Percentiles rank a stretch among this genome's conserved stretches.
These are phyloP conservation scores for Trichoderma asperellum DNA, from an alignment of 2,329 filamentous ascomycete species.

Conservation along the genomic window DNA sequence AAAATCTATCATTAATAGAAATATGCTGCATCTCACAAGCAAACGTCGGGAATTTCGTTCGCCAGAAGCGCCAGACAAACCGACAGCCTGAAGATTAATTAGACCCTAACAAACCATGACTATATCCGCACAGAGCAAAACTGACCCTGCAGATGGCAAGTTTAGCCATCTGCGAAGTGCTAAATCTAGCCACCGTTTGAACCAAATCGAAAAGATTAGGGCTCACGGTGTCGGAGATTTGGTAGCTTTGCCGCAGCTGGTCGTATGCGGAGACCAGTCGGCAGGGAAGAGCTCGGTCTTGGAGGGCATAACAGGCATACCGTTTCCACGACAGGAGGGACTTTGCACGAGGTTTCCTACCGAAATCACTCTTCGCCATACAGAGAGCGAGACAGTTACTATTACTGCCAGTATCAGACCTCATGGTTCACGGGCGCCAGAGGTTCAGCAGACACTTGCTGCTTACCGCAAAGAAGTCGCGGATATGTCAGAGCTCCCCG, in stretches of 20 bases:
- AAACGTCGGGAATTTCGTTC: not conserved
- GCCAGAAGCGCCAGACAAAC: not conserved
- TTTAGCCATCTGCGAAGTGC: not conserved
- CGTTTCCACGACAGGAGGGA: constrained; percentile 56
- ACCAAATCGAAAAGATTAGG: constrained; percentile 12
- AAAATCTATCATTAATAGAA: not conserved
- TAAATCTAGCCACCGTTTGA: not conserved
- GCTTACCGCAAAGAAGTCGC: not conserved
- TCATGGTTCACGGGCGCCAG: not conserved
- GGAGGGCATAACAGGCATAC: constrained; percentile 59
- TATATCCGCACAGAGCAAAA: not conserved
- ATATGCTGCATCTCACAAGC: not conserved
- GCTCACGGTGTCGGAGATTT: not conserved
- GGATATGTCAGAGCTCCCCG: not conserved
- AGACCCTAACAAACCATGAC: not conserved
- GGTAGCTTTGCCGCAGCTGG: constrained; percentile 48
- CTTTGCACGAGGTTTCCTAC: constrained; percentile 61
- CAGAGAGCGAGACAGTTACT: not conserved
- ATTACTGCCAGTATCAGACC: not conserved
- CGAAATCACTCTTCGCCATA: constrained; percentile 53
- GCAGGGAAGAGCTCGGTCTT: constrained; percentile 62
- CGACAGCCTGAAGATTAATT: not conserved
- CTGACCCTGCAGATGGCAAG: not conserved
- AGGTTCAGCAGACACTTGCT: not conserved
- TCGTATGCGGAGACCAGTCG: constrained; percentile 60